Evolutionary conservation across 192 early-diverging fungal species (phyloP), one percentile per base, ranked within the genome.

Genomic region (Coemansia sp.): DNA sequence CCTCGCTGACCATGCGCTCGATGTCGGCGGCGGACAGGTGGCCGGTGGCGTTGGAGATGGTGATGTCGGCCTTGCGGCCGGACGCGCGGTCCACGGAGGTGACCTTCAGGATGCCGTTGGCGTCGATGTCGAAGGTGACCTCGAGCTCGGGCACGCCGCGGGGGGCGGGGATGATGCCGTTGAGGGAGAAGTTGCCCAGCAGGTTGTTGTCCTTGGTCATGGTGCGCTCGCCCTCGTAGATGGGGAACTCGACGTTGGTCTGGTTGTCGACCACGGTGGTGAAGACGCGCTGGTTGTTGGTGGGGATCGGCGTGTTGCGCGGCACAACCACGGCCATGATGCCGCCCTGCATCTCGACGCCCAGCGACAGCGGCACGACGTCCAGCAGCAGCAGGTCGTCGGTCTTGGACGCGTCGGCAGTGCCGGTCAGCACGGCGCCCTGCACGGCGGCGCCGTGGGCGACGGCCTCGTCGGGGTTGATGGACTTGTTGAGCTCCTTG

Each of bases 401-500:
- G 79, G 85, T 80, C 78, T 82, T 70, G 53, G 76, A 70, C 44
- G 80, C 70, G 58, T 75, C 79, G 44, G 83, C 79, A 43, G 83
- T 82, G 71, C 81, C 82, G 41, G 85, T 84, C 38, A 93, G 80
- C 57, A 93, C 82, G 20, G 84, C 90, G 20, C 82, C 92, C 84
- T 93, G 91, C 38, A 94, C 89, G 47, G 91, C 92, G 51, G 92
- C 91, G 76, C 92, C 92, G 70, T 91, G 91, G 53, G 91, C 93
- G 36, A 95, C 91, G 41, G 91, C 91, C 80, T 96, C 94, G 81
- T 94, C 92, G 62, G 93, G 94, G 86, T 97, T 94, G 83, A 94
- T 94, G 44, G 86, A 83, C 82, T 88, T 89, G 81, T 84, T 88
- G 53, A 81, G 71, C 79, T 86, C 82, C 83, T 90, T 90, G 55